Percentiles rank a stretch among this genome's conserved stretches.
Conservation (phyloP, 1,139 yeast genomes). For the Chernovozyma aurita region DNA sequence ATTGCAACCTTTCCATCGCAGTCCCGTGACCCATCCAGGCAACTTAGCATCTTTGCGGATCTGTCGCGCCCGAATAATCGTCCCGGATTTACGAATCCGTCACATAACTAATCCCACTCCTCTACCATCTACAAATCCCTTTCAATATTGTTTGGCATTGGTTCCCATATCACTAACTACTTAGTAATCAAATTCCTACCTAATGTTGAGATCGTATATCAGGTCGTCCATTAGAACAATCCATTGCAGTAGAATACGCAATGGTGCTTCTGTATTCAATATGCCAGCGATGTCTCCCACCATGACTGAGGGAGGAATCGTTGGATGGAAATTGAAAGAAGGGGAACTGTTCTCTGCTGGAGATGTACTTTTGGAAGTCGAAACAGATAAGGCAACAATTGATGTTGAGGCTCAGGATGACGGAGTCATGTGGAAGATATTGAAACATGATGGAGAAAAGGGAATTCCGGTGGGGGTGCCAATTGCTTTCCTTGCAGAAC, state of each 20-base stretch:
- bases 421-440: constrained; percentile 78
- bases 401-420: constrained; percentile 94
- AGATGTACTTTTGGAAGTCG: constrained; percentile 82
- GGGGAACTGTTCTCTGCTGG: constrained; percentile 81
- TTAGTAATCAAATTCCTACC: not conserved
- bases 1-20: no score
- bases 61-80: constrained; percentile 9
- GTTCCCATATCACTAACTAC: not conserved
- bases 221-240: constrained; percentile 2
- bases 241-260: constrained; percentile 2
- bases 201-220: constrained; percentile 3
- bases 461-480: constrained; percentile 84
- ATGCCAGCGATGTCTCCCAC: constrained; percentile 99
- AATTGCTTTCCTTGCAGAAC: constrained; percentile 85
- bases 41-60: no score
- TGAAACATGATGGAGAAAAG: constrained; percentile 65
- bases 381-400: constrained; percentile 90
- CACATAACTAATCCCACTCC: no score
- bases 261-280: constrained; percentile 58
- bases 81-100: constrained; percentile 7
- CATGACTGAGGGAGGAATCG: constrained; percentile 96
- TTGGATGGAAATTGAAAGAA: constrained; percentile 84
- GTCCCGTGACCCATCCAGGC: no score
- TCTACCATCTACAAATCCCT: no score
- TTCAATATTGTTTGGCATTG: no score